Conservation (phyloP, 352 stramenopile species). For the Aphanomyces euteiches region DNA sequence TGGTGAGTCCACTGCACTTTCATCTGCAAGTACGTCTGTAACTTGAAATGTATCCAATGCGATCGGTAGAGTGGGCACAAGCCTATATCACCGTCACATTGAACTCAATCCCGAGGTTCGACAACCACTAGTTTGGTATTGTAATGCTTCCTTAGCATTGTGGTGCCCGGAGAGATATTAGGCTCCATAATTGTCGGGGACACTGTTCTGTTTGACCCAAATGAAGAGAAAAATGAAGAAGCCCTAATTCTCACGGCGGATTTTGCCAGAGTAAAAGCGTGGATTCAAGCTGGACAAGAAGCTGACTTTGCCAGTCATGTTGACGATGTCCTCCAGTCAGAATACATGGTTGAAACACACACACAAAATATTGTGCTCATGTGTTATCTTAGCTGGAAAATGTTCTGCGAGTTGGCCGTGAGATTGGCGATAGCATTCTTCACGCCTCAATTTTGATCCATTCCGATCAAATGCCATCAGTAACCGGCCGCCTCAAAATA, state of each 20-base stretch:
- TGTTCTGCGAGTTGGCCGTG: too few relatives aligned
- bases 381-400: too few relatives aligned
- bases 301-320: slow-evolving; percentile 42
- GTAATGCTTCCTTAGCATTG: not conserved
- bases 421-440: too few relatives aligned
- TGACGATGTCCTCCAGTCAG: slow-evolving; percentile 47
- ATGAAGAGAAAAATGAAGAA: slow-evolving; percentile 1
- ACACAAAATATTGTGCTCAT: too few relatives aligned
- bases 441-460: too few relatives aligned
- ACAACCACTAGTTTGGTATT: slow-evolving; percentile 13
- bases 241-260: slow-evolving; percentile 48
- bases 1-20: not conserved
- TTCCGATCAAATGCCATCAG: too few relatives aligned
- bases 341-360: slow-evolving; percentile 48
- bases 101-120: slow-evolving; percentile 17
- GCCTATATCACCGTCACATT: slow-evolving; percentile 4
- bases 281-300: slow-evolving; percentile 50
- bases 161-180: slow-evolving; percentile 27
- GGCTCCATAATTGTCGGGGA: slow-evolving; percentile 58
- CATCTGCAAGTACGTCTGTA: not conserved
- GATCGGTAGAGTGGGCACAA: not conserved
- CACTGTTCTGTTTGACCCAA: slow-evolving; percentile 40
- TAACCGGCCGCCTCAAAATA: too few relatives aligned
- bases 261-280: slow-evolving; percentile 65
- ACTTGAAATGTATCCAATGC: not conserved